Base-by-base conservation (phyloP, 2,329 filamentous ascomycete genomes). In the Xylaria sp. region DNA sequence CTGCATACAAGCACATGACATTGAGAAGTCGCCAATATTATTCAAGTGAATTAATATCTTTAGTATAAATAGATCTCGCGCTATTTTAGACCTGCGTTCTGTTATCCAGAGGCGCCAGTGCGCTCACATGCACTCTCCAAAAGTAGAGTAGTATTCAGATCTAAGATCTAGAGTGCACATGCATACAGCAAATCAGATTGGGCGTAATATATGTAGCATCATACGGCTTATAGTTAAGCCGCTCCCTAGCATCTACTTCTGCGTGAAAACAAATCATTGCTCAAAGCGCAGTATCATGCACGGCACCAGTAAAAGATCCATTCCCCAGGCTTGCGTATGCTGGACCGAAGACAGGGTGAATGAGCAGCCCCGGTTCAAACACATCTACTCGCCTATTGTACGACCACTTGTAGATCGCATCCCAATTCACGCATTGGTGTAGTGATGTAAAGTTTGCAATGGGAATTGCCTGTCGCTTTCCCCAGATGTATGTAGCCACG, bases 341-440 rank as follows among this genome's bases (percentile, higher is more conserved):
- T 9, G n/a, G 57, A 18, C 39, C 41, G 7, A 46, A 20, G 7
- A 20, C 43, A 12, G 56, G 61, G 54, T 67, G 65, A 15, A 61
- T 39, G 5, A 67, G 31, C 1, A 67, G 41, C 15, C 65, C 65
- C 1, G 58, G 59, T 46, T 62, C 59, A 43, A 63, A 62, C 18
- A 62, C 59, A 43, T 67, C 52, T 2, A 62, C 28, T 12, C 23
- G 15, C 5, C 48, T 64, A 6, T 43, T 18, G n/a, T 20, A 31
- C 25, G 54, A 25, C 65, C 65, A 62, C 7, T 31, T 6, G 39
- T 51, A 25, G 33, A 67, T 8, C 2, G 43, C 23, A 36, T 67
- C 65, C 65, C 65, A 67, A 20, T 64, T 68, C 54, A 68, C 61
- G 18, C 64, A 66, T 36, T 67, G 58, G 31, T 67, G 64, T 7